phyloP scores from a whole-genome alignment of 371 early-diverging fungal species.

The Circinella umbellata region DNA sequence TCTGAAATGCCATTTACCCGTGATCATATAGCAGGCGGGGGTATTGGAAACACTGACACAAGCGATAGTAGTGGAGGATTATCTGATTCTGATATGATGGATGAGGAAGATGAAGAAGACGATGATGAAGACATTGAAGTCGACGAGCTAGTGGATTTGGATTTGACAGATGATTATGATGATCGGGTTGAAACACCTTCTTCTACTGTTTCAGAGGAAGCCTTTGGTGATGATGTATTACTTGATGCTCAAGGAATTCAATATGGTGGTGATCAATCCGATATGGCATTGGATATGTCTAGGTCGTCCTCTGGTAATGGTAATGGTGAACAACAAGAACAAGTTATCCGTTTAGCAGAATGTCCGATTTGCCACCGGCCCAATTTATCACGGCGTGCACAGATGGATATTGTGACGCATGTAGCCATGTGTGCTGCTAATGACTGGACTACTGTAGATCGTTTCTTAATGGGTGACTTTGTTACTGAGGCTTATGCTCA shows the following conservation, averaged over 20 bases:
- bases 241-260: slow-evolving; percentile 29
- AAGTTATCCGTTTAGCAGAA: slow-evolving; percentile 63
- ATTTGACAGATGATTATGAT: slow-evolving; percentile 4
- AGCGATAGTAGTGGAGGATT: slow-evolving; percentile 4
- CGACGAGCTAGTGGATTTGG: slow-evolving; percentile 5
- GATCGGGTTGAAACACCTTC: slow-evolving; percentile 6
- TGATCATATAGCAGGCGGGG: not conserved
- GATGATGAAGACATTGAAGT: slow-evolving; percentile 14
- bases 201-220: slow-evolving; percentile 17
- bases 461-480: slow-evolving; percentile 79
- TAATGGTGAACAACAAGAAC: slow-evolving; percentile 51
- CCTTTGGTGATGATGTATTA: slow-evolving; percentile 24
- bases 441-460: slow-evolving; percentile 66
- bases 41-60: not conserved
- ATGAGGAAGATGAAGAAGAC: slow-evolving; percentile 20
- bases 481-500: slow-evolving; percentile 79
- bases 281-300: slow-evolving; percentile 2
- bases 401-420: slow-evolving; percentile 82
- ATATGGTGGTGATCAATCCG: slow-evolving; percentile 7
- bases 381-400: slow-evolving; percentile 58
- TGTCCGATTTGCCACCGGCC: slow-evolving; percentile 80
- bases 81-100: not conserved
- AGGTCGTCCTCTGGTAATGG: not conserved
- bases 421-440: slow-evolving; percentile 75
- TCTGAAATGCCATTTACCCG: slow-evolving; percentile 10